Base-by-base conservation (phyloP, 148 eudicot genomes). In the Rhododendron ovatum region DNA sequence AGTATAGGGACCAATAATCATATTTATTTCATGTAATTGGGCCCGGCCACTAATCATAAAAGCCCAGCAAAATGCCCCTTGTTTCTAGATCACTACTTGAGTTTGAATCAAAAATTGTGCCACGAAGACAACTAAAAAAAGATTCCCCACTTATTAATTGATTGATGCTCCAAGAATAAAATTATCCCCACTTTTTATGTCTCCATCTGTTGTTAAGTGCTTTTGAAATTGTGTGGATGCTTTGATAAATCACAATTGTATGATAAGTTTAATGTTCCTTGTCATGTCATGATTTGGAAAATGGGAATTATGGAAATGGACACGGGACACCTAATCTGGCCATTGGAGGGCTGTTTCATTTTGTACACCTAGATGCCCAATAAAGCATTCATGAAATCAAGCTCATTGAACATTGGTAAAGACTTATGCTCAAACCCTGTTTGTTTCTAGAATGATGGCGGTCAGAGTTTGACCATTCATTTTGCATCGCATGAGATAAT, bases 111-210 rank as follows among this genome's bases (percentile, higher is more conserved):
- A 24, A 80, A 82, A 37, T 20, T 59, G 50, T 39, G 84, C 65
- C 74, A 11, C 45, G 37, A 24, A 57, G 17, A 22, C 26, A 67
- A 53, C 85, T 45, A 69, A 81, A 55, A 53, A 41, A 81, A 69
- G 80, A 81, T 86, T 80, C 84, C 35, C 80, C 84, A 69, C 76
- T 86, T 39, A 80, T 14, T 41, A 41, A 41, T 41, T 41, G 45
- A 55, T 55, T 18, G 85, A 82, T 85, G 45, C 82, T 77, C 12
- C 57, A 57, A 88, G 10, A 57, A 11, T 85, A 51, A 85, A 30
- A 81, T 30, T 30, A 30, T 26, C 73, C 37, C 45, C 53, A 24
- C 30, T 50, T 28, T 51, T 13, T n/a, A 1, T 5, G 15, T 48
- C 4, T 28, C 7, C 14, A 55, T 26, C 15, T 14, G 20, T 26